These are phyloP conservation scores for Pyrus betulifolia DNA, from an alignment of 306 rosid genomes.

Conservation along the genomic window DNA sequence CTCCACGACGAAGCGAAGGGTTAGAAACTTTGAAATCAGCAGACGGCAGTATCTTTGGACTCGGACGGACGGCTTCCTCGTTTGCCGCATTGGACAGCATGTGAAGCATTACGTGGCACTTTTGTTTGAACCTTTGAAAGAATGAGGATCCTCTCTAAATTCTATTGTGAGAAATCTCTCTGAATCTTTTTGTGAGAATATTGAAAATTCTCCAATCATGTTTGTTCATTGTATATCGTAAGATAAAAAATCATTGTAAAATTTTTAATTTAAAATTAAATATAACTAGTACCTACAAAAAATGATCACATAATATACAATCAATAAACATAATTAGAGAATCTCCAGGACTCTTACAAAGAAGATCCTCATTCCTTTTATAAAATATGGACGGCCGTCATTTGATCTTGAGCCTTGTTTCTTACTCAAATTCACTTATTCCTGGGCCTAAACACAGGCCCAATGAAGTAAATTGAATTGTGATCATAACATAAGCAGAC, in stretches of 20 bases:
- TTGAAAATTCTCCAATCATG: no score
- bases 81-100: neutral
- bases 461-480: no score
- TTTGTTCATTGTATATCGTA: no score
- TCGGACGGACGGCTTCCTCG: neutral
- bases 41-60: neutral
- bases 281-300: no score
- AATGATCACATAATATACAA: no score
- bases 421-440: neutral
- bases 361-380: no score
- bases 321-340: accelerated
- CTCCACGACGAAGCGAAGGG: neutral
- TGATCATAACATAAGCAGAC: neutral
- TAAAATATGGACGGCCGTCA: neutral
- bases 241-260: no score
- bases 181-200: no score
- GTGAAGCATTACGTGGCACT: neutral
- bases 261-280: no score
- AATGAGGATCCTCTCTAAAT: no score
- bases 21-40: neutral
- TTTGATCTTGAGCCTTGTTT: neutral
- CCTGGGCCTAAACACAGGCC: neutral
- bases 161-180: no score
- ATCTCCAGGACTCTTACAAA: no score
- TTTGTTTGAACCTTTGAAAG: neutral